Conservation (phyloP, 208 protist species). For the Porcisia hertigi region DNA sequence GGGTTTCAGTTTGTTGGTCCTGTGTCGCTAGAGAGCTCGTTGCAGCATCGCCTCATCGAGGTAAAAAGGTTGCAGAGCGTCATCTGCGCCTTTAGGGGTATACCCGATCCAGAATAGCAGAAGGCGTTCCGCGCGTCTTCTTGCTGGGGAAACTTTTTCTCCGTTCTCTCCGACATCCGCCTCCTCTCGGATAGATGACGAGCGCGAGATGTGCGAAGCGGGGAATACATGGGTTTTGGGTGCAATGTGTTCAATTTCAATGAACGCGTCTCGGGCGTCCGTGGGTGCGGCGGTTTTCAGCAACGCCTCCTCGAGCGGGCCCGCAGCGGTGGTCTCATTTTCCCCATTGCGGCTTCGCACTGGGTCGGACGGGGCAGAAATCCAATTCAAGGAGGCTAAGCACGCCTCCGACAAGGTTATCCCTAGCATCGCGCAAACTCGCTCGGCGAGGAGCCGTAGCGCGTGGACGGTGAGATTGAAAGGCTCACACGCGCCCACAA, state of each 20-base stretch:
- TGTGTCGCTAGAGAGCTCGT: neutral
- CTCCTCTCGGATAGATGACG: neutral
- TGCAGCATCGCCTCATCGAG: conserved; percentile 29
- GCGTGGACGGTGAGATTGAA: conserved; percentile 58
- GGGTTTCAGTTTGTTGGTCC: no score
- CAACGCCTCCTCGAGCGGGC: neutral
- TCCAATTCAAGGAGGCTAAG: conserved; percentile 30
- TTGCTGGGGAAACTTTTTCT: conserved; percentile 4
- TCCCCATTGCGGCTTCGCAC: neutral
- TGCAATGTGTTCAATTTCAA: conserved; percentile 26
- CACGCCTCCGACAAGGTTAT: conserved; percentile 50
- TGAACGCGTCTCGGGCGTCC: conserved; percentile 12
- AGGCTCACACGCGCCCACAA: conserved; percentile 48
- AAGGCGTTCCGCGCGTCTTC: conserved; percentile 38
- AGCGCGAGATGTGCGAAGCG: neutral
- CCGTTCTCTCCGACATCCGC: neutral
- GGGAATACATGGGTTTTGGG: conserved; percentile 21
- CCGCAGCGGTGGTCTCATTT: neutral
- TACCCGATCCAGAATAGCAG: conserved; percentile 89
- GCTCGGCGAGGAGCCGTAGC: conserved; percentile 55
- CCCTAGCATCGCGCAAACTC: conserved; percentile 47
- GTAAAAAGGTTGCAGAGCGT: conserved; percentile 69
- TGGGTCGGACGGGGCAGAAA: neutral
- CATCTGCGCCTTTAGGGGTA: conserved; percentile 38
- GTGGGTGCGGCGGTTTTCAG: neutral